phyloP scores from a whole-genome alignment of 768 basidiomycete species.

The Boletus rubroflammeus region DNA sequence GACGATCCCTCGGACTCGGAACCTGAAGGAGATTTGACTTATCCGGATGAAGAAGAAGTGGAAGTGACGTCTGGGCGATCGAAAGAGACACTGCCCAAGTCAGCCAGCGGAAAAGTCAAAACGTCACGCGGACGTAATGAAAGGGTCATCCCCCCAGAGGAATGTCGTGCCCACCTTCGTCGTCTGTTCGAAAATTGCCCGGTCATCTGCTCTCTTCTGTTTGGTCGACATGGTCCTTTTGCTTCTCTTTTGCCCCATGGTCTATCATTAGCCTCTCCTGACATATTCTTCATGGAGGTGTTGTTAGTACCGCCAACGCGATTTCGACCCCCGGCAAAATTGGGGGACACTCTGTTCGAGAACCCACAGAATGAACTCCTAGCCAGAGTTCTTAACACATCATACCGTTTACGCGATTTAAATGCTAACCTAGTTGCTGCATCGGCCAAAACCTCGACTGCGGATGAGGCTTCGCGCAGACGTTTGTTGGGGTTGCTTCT shows the following conservation, averaged over 20 bases:
- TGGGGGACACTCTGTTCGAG: constrained; percentile 93
- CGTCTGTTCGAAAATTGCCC: constrained; percentile 81
- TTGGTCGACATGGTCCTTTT: constrained; percentile 88
- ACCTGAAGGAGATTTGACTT: constrained; percentile 43
- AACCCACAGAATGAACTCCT: constrained; percentile 94
- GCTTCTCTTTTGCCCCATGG: constrained; percentile 56
- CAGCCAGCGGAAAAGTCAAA: constrained; percentile 77
- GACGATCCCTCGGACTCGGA: constrained; percentile 53
- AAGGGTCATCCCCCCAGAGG: constrained; percentile 85
- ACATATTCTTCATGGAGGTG: constrained; percentile 97
- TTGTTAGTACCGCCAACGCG: constrained; percentile 90
- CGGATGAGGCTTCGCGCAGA: constrained; percentile 49
- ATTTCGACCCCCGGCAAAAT: constrained; percentile 88
- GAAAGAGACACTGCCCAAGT: constrained; percentile 51
- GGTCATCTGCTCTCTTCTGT: constrained; percentile 81
- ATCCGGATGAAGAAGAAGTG: constrained; percentile 51
- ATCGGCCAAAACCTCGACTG: constrained; percentile 53
- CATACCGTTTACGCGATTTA: constrained; percentile 74
- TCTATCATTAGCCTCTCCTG: constrained; percentile 72
- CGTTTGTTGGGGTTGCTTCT: constrained; percentile 66
- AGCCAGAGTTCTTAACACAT: constrained; percentile 73
- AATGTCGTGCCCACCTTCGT: constrained; percentile 91
- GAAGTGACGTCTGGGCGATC: constrained; percentile 30
- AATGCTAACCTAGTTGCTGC: constrained; percentile 62
- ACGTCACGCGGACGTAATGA: constrained; percentile 79